Evolutionary conservation across 805 yeast species (phyloP).

Genomic region (Yamadazyma takamatsuzukensis): DNA sequence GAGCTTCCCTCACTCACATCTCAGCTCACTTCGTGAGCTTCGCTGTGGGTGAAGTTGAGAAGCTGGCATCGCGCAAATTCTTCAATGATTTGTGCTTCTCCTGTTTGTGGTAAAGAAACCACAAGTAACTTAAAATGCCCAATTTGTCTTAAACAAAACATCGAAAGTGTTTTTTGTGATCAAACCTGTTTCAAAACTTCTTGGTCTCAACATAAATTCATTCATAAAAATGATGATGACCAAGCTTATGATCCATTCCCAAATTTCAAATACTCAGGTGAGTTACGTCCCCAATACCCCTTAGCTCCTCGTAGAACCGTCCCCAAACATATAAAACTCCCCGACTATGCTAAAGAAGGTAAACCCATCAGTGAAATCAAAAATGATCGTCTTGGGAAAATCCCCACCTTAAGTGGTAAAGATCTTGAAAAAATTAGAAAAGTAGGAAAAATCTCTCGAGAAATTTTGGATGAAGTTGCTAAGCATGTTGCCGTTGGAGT

Average conservation of each 20-base stretch:
- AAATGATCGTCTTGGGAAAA: conserved; percentile 63
- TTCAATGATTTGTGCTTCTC: conserved; percentile 65
- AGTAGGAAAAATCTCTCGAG: conserved; percentile 77
- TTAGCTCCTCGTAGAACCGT: conserved; percentile 66
- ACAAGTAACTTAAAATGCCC: conserved; percentile 83
- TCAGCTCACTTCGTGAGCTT: too few relatives aligned
- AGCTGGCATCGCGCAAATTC: conserved; percentile 54
- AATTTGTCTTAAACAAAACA: conserved; percentile 72
- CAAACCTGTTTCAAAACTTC: conserved; percentile 76
- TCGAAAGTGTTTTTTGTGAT: conserved; percentile 68
- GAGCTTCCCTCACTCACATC: too few relatives aligned
- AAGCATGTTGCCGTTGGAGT: conserved; percentile 80
- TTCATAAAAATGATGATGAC: conserved; percentile 59
- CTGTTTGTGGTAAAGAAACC: conserved; percentile 83
- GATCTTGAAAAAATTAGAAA: conserved; percentile 72
- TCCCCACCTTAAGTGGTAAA: conserved; percentile 59
- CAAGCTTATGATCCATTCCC: conserved; percentile 84
- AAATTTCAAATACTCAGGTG: conserved; percentile 67
- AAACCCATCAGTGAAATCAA: conserved; percentile 73
- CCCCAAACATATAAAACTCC: conserved; percentile 66
- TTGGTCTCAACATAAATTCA: conserved; percentile 70
- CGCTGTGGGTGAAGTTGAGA: conserved; percentile 92
- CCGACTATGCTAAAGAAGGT: conserved; percentile 85
- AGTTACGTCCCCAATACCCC: conserved; percentile 76
- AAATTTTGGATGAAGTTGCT: conserved; percentile 86